Percentiles rank a stretch among this genome's conserved stretches.
These are phyloP conservation scores for Nematodospora anomalae DNA, from an alignment of 1,139 yeast species.

Conservation along the genomic window DNA sequence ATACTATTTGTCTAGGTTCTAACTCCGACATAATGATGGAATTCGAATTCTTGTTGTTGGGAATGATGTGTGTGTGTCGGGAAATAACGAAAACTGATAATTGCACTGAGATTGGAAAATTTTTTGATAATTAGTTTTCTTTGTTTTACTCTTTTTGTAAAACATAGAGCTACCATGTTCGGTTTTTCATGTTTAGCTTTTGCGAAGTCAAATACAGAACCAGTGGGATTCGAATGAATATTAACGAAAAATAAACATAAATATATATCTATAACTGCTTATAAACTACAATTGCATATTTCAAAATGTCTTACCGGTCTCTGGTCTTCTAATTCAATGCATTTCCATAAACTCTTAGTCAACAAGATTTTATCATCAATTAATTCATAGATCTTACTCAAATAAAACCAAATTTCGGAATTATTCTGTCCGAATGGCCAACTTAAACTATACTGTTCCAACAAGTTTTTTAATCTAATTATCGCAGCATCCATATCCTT, in stretches of 20 bases:
- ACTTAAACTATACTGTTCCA: conserved; percentile 50
- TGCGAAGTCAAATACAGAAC: too few relatives aligned
- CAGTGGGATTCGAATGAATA: too few relatives aligned
- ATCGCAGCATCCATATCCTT: conserved; percentile 65
- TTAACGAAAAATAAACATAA: too few relatives aligned
- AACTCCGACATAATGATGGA: conserved; percentile 32
- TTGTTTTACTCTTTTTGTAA: not conserved
- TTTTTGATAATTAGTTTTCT: conserved; percentile 1
- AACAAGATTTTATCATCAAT: conserved; percentile 57
- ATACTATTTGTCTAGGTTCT: conserved; percentile 49
- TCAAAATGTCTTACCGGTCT: conserved; percentile 58
- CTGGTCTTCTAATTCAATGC: conserved; percentile 65
- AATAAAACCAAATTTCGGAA: conserved; percentile 73
- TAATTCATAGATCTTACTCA: conserved; percentile 64
- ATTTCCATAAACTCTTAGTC: conserved; percentile 59
- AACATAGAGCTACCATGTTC: too few relatives aligned
- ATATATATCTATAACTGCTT: conserved; percentile 4
- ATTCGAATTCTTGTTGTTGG: too few relatives aligned
- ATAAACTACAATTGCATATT: conserved; percentile 21
- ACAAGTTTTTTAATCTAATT: conserved; percentile 60
- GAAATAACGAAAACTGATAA: too few relatives aligned
- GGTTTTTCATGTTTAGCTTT: too few relatives aligned
- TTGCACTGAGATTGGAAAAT: not conserved
- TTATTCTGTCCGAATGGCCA: conserved; percentile 58
- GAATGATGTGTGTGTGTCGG: too few relatives aligned